Conservation (phyloP, 768 basidiomycete genomes). For the Heimioporus sp. region DNA sequence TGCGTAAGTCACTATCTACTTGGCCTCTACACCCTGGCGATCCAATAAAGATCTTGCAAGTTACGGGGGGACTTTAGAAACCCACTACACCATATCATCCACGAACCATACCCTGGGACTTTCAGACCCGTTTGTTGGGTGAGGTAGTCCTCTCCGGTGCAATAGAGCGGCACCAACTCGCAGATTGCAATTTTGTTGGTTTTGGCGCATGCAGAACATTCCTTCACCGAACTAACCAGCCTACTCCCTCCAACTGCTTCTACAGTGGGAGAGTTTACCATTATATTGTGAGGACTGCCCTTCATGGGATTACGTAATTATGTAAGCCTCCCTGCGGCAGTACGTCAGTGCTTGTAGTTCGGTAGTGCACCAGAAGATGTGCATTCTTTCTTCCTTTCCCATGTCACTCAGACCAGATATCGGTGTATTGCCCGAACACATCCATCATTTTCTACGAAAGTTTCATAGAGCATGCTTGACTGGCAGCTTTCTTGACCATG, state of each 20-base stretch:
- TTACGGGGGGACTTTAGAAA: slow-evolving; percentile 66
- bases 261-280: slow-evolving; percentile 59
- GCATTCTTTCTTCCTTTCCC: slow-evolving; percentile 9
- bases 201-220: slow-evolving; percentile 35
- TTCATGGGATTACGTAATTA: neutral
- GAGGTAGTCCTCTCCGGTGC: slow-evolving; percentile 19
- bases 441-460: slow-evolving; percentile 10
- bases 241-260: neutral
- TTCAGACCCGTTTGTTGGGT: slow-evolving; percentile 68
- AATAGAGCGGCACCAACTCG: neutral
- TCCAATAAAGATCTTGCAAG: slow-evolving; percentile 63
- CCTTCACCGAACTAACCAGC: neutral
- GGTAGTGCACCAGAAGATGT: neutral
- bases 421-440: slow-evolving; percentile 7
- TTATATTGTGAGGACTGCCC: slow-evolving; percentile 47
- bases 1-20: slow-evolving; percentile 25
- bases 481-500: neutral
- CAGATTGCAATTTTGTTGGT: slow-evolving; percentile 60
- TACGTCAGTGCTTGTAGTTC: no score
- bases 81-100: slow-evolving; percentile 62
- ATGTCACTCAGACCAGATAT: slow-evolving; percentile 6
- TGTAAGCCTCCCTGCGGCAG: neutral
- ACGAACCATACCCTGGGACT: slow-evolving; percentile 73
- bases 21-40: slow-evolving; percentile 54
- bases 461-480: slow-evolving; percentile 6